These are phyloP conservation scores for Coriaria nepalensis DNA, from an alignment of 306 rosid species.

Conservation along the genomic window DNA sequence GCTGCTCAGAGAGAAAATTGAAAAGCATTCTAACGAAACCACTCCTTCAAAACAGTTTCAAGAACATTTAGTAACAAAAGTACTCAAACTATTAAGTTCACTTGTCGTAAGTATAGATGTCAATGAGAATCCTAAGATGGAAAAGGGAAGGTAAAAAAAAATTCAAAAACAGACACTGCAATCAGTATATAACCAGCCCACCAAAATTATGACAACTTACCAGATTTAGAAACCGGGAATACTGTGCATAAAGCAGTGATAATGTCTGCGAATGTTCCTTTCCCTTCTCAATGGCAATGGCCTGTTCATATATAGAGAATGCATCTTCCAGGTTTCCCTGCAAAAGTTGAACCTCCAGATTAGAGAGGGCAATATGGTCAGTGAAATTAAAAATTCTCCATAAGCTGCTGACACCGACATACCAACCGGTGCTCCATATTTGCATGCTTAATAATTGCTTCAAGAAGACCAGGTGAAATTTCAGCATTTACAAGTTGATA, in stretches of 20 bases:
- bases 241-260: slow-evolving; percentile 76
- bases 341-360: slow-evolving; percentile 16
- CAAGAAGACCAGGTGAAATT: slow-evolving; percentile 93
- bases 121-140: too few species aligned
- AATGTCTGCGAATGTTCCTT: slow-evolving; percentile 85
- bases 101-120: too few species aligned
- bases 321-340: slow-evolving; percentile 89
- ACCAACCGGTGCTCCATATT: slow-evolving; percentile 93
- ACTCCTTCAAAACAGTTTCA: too few species aligned
- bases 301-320: slow-evolving; percentile 70
- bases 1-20: too few species aligned
- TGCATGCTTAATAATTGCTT: slow-evolving; percentile 88
- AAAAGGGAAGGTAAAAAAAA: neutral
- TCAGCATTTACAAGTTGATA: slow-evolving; percentile 88
- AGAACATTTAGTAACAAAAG: too few species aligned
- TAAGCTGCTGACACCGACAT: slow-evolving; percentile 19
- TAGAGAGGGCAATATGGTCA: slow-evolving; percentile 2
- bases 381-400: slow-evolving; percentile 8
- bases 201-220: slow-evolving; percentile 30
- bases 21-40: too few species aligned
- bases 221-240: slow-evolving; percentile 74
- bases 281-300: slow-evolving; percentile 91
- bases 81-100: too few species aligned
- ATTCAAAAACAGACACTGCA: neutral
- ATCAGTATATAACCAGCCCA: slow-evolving; percentile 2